phyloP scores from a whole-genome alignment of 345 rosid species.

The Tarenaya hassleriana region DNA sequence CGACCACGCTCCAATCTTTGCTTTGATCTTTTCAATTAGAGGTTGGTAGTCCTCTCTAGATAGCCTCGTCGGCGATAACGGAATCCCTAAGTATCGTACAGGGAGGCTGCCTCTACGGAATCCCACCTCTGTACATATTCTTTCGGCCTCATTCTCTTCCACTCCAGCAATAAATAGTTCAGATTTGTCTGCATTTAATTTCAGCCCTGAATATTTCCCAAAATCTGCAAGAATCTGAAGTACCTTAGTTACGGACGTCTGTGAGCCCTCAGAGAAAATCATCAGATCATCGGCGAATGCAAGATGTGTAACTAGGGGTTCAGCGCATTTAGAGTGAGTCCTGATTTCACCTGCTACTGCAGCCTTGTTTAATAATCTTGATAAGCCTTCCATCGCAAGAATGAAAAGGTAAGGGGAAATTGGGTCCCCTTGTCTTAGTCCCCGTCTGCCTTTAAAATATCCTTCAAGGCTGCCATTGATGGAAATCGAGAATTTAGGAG shows the following conservation, averaged over 20 bases:
- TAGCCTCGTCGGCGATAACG: not conserved
- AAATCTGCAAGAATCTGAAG: not conserved
- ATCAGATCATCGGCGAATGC: not conserved
- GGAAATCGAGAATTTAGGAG: too few species aligned
- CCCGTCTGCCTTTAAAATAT: too few species aligned
- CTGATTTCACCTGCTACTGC: not conserved
- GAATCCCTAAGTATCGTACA: not conserved
- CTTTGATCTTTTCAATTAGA: not conserved
- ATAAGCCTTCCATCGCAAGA: not conserved
- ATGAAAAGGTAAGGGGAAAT: not conserved
- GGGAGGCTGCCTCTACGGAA: not conserved
- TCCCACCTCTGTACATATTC: not conserved
- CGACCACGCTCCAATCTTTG: not conserved
- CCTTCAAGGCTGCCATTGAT: too few species aligned
- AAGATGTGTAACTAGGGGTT: not conserved
- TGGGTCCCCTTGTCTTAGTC: constrained; percentile 2
- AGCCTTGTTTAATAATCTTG: not conserved
- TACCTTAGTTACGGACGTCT: not conserved
- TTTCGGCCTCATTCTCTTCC: too few species aligned
- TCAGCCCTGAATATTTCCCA: not conserved
- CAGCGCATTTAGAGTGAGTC: not conserved
- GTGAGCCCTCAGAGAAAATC: not conserved
- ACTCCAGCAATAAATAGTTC: not conserved
- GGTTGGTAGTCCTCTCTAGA: not conserved
- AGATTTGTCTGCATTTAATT: not conserved